phyloP scores from a whole-genome alignment of 805 yeast species.

The Ogataea dorogensis region DNA sequence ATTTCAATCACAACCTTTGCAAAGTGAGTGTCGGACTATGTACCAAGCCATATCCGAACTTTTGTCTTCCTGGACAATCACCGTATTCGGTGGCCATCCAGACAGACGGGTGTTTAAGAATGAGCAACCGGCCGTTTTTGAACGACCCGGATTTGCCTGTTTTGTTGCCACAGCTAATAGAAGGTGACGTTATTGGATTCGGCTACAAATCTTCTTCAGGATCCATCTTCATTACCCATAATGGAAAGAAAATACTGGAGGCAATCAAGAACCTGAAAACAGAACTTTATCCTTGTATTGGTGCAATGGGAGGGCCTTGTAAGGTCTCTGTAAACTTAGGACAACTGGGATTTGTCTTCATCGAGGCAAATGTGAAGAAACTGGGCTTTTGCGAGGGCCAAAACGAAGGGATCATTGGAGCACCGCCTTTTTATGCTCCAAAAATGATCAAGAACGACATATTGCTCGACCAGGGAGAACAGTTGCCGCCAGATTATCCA shows the following conservation, averaged over 20 bases:
- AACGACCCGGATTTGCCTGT: conserved; percentile 41
- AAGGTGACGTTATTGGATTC: conserved; percentile 55
- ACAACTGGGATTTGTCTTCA: conserved; percentile 82
- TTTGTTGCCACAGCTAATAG: conserved; percentile 49
- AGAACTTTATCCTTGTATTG: conserved; percentile 54
- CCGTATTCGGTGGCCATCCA: conserved; percentile 72
- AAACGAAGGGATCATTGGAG: conserved; percentile 39
- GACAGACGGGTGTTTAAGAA: conserved; percentile 65
- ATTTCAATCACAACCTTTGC: conserved; percentile 41
- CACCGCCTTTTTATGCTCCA: conserved; percentile 37
- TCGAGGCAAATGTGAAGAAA: conserved; percentile 76
- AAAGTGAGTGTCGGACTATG: conserved; percentile 64
- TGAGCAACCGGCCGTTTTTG: conserved; percentile 58
- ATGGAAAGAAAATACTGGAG: conserved; percentile 53
- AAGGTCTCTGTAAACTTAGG: conserved; percentile 71
- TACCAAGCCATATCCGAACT: conserved; percentile 73
- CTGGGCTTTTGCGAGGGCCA: conserved; percentile 54
- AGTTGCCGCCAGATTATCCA: conserved; percentile 69
- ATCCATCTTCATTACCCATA: conserved; percentile 51
- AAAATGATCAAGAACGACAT: conserved; percentile 41
- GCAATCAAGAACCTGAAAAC: conserved; percentile 47
- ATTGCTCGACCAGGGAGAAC: conserved; percentile 69
- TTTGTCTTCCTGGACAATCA: conserved; percentile 71
- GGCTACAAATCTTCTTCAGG: conserved; percentile 51
- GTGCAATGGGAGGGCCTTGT: conserved; percentile 48